phyloP scores from a whole-genome alignment of 495 filamentous ascomycete species.

The Viridothelium virens region DNA sequence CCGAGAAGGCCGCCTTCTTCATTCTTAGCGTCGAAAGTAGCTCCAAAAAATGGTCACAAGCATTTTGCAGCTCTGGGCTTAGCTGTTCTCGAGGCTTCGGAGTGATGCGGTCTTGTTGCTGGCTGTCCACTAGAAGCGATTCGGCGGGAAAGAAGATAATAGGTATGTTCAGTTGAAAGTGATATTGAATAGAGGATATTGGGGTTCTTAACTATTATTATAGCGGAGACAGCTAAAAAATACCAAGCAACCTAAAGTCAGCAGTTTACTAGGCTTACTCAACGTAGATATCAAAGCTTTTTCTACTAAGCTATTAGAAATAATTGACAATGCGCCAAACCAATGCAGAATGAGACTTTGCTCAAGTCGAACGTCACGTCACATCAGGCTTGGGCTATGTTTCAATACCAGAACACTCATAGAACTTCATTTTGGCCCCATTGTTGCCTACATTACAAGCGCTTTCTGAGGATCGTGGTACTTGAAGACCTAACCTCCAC shows the following conservation, averaged over 20 bases:
- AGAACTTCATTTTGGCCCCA: not conserved
- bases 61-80: not conserved
- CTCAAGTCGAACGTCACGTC: not conserved
- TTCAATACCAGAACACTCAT: not conserved
- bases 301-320: not conserved
- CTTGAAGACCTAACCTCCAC: not conserved
- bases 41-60: too few relatives aligned
- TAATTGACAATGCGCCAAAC: not conserved
- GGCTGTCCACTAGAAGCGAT: not conserved
- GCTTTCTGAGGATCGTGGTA: not conserved
- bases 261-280: not conserved
- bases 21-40: not conserved
- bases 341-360: not conserved
- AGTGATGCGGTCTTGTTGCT: slow-evolving; percentile 1
- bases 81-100: not conserved
- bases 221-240: not conserved
- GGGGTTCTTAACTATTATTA: not conserved
- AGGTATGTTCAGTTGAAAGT: not conserved
- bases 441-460: not conserved
- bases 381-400: not conserved
- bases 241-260: not conserved
- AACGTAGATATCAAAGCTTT: not conserved
- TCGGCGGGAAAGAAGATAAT: not conserved
- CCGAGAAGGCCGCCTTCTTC: not conserved
- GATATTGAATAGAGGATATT: not conserved